phyloP scores from a whole-genome alignment of 225 moss, liverwort and hornwort species.

The Sphagnum contortum region DNA sequence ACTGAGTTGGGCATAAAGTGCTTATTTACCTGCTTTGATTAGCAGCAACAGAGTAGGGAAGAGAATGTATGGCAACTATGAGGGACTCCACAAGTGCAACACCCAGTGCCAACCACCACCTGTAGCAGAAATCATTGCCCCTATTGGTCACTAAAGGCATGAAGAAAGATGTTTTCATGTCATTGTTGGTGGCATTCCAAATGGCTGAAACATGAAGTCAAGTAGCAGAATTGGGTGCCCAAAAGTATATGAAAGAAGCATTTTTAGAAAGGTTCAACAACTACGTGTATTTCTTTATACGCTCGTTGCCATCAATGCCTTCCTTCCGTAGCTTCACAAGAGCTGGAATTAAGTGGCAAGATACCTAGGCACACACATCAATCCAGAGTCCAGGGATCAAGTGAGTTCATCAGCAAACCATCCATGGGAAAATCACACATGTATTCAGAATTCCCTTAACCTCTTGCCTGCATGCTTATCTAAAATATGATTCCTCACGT shows the following conservation, averaged over 20 bases:
- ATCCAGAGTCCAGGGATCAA: no score
- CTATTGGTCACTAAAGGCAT: no score
- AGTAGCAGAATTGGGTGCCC: no score
- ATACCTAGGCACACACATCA: constrained; percentile 49
- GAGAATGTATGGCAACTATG: constrained; percentile 80
- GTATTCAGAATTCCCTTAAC: no score
- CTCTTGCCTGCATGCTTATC: no score
- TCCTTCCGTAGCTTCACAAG: constrained; percentile 92
- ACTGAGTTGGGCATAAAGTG: no score
- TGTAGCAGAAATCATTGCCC: constrained; percentile 15
- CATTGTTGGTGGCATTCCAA: no score
- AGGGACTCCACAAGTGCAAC: constrained; percentile 83
- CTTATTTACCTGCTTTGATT: constrained; percentile 50
- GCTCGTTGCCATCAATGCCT: constrained; percentile 92
- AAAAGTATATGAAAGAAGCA: constrained; percentile 8
- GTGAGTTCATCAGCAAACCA: no score
- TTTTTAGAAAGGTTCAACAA: constrained; percentile 9
- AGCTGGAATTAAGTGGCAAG: constrained; percentile 71
- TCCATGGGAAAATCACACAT: no score
- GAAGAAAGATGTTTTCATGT: no score
- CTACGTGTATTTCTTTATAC: constrained; percentile 90
- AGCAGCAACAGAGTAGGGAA: constrained; percentile 76
- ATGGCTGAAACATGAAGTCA: no score
- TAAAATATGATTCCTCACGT: no score
- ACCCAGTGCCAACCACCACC: constrained; percentile 93